Evolutionary conservation across 805 yeast species (phyloP), one percentile per base, ranked within the genome.

Genomic region (Grigorovia jiainica): DNA sequence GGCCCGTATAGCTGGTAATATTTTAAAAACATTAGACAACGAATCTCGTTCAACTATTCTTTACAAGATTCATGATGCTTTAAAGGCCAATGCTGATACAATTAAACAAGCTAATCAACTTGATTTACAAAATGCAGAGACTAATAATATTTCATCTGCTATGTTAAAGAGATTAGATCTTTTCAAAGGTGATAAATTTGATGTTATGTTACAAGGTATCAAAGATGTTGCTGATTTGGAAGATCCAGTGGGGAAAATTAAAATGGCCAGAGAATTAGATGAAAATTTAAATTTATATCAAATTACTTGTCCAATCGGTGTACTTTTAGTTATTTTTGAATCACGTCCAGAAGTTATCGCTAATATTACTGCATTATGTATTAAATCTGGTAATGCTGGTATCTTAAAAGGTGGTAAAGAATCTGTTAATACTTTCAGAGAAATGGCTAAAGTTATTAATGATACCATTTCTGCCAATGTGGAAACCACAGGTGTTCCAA

Each of bases 321-420:
- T 87, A 0, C 64, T 92, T 36, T 69, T 92, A 47, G 87, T 92
- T 36, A 94, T 92, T 42, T 92, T 92, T 61, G 99, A 92, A 64
- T 78, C 95, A 24, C 76, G 99, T 56, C 99, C 99, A 31, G 99
- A 92, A 61, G 98, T 92, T 9, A 92, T 92, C 67, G 98, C 98
- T 42, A 94, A 92, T 60, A 92, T 92, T 55, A 82, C 96, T 11
- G 92, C 98, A 0, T 71, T 92, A 54, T 95, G 97, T 16, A 80
- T 92, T 59, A 92, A 94, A 62, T 87, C 96, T 2, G 97, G 97
- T 38, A 92, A 92, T 60, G 84, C 97, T 7, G 98, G 97, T 39
- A 92, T 92, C 43, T 72, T 92, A 57, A 92, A 92, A 65, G 98
- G 99, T 52, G 99, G 99, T 45, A 90, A 87, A 61, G 99, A 92